Evolutionary conservation across 2,329 filamentous ascomycete species (phyloP).

Genomic region (Pseudopyricularia cyperi): DNA sequence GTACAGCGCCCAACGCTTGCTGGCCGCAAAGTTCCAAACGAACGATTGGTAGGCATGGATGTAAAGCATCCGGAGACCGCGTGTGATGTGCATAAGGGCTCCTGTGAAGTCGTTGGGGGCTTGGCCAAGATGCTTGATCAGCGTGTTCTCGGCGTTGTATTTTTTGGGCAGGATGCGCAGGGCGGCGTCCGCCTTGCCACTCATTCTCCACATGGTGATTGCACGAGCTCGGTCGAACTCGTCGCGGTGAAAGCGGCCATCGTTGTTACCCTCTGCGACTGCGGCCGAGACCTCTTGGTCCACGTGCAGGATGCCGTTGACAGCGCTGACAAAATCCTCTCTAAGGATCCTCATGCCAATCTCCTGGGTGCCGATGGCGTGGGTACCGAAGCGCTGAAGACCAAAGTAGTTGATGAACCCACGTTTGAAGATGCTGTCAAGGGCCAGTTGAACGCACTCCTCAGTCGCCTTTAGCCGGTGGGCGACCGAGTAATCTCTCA

Average conservation of each 20-base stretch:
- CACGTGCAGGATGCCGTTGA: slow-evolving; percentile 65
- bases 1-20: slow-evolving; percentile 65
- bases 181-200: slow-evolving; percentile 44
- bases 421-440: slow-evolving; percentile 54
- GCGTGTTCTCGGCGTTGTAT: slow-evolving; percentile 65
- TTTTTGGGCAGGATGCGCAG: slow-evolving; percentile 60
- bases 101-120: slow-evolving; percentile 59
- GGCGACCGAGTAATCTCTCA: slow-evolving; percentile 30
- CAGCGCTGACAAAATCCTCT: slow-evolving; percentile 67
- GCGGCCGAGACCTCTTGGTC: slow-evolving; percentile 40
- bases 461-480: slow-evolving; percentile 28
- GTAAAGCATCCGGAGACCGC: slow-evolving; percentile 83
- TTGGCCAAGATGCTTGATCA: slow-evolving; percentile 64
- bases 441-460: slow-evolving; percentile 40
- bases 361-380: slow-evolving; percentile 71
- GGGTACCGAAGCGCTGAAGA: slow-evolving; percentile 91
- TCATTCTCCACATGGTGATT: slow-evolving; percentile 59
- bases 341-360: slow-evolving; percentile 75
- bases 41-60: slow-evolving; percentile 92
- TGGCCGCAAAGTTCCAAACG: slow-evolving; percentile 82
- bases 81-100: slow-evolving; percentile 65
- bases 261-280: slow-evolving; percentile 8
- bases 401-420: slow-evolving; percentile 98
- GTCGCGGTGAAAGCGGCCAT: slow-evolving; percentile 45
- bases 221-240: slow-evolving; percentile 69